Conservation (phyloP, 768 basidiomycete species). For the Termitomyces sp. region DNA sequence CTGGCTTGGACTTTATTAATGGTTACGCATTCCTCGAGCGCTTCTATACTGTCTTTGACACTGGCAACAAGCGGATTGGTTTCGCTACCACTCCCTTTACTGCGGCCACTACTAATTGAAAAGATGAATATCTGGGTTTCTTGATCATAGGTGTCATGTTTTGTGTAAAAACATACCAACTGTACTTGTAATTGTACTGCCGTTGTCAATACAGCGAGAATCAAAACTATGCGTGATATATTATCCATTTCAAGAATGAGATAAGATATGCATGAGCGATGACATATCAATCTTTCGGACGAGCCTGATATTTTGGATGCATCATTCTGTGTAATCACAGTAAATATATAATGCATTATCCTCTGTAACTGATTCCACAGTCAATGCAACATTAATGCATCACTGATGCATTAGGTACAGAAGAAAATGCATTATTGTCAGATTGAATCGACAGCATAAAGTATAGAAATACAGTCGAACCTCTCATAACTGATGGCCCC, state of each 20-base stretch:
- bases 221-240: background rate
- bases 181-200: background rate
- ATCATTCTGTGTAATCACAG: too few species aligned
- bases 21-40: slow-evolving; percentile 54
- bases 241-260: background rate
- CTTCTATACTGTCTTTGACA: slow-evolving; percentile 67
- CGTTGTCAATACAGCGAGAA: background rate
- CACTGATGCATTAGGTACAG: too few species aligned
- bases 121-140: background rate
- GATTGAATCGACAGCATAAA: too few species aligned
- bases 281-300: too few species aligned
- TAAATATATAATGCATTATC: too few species aligned
- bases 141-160: background rate
- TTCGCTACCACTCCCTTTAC: slow-evolving; percentile 55
- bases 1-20: slow-evolving; percentile 55
- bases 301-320: too few species aligned
- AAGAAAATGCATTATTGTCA: too few species aligned
- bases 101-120: slow-evolving; percentile 33
- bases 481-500: too few species aligned
- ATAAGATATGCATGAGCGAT: background rate
- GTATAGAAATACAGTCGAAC: too few species aligned
- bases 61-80: slow-evolving; percentile 51
- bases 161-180: background rate
- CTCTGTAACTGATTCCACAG: too few species aligned
- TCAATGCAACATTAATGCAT: too few species aligned